Base-by-base conservation (phyloP, 1,284 basidiomycete species). In the Ustanciosporium gigantosporum region DNA sequence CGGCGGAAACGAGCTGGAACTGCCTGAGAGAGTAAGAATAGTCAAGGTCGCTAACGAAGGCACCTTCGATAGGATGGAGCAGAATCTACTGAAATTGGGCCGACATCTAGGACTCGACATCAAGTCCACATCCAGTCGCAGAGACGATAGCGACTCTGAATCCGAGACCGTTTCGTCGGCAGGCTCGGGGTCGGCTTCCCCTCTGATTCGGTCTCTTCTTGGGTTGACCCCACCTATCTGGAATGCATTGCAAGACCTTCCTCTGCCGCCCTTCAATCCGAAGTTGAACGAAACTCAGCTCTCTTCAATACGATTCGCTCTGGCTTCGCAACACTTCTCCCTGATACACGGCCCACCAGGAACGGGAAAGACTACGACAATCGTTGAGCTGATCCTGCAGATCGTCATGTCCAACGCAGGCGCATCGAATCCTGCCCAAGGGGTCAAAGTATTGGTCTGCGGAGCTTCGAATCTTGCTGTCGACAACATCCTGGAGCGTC, bases 311-410 rank as follows among this genome's bases (percentile, higher is more conserved):
- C 82, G 79, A 40, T 89, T 91, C 66, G 86, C 86, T 4, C 76
- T 93, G 3, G 84, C 87, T 0, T 81, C 81, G 1, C 62, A 84
- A 1, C 87, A 92, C 72, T 83, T 96, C 0, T 89, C 89, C 0
- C 90, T 92, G 62, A 92, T 98, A n/a, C 93, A 96, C 73, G 93
- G 94, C 0, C 94, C 94, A 5, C 93, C 94, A 51, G 93, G 83
- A 1, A 79, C 78, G 0, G 76, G 77, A 9, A 74, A 73, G 46
- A 76, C 66, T 4, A 72, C 62, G 3, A 60, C 65, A 0, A 47
- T 74, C 11, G 90, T 89, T 17, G 75, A 77, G 45, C 55, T 77
- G 9, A 68, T 77, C 36, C 52, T 74, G 37, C 75, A 77, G 46
- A 58, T 76, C 13, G 74, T 67, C 14, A 53, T 56, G 5, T 58